phyloP scores from a whole-genome alignment of 306 rosid species.

The Pyrus pyrifolia region DNA sequence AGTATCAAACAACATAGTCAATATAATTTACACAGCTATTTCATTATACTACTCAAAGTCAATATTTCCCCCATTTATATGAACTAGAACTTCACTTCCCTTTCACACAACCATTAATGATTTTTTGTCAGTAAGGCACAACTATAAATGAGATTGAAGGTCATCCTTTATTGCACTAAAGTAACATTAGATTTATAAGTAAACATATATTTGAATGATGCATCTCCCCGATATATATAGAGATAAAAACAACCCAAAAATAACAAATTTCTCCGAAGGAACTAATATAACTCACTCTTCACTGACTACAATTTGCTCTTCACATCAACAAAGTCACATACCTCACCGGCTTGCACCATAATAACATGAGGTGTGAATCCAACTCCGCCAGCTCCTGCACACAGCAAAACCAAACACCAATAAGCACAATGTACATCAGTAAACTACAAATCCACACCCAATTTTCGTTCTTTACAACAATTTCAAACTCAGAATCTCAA shows the following conservation, averaged over 20 bases:
- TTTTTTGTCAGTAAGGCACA: no score
- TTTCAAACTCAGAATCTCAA: background rate
- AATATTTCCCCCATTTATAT: background rate
- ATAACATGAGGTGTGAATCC: slow-evolving; percentile 71
- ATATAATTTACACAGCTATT: background rate
- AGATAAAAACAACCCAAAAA: background rate
- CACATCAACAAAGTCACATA: slow-evolving; percentile 11
- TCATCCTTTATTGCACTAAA: background rate
- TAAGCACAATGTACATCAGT: background rate
- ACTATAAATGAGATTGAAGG: background rate
- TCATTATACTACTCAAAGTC: background rate
- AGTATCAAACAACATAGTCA: background rate
- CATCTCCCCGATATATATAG: background rate
- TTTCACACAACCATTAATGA: background rate
- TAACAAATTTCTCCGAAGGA: background rate
- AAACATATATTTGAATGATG: background rate
- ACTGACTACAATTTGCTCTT: slow-evolving; percentile 1
- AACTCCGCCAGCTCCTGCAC: slow-evolving; percentile 51
- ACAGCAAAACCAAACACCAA: background rate
- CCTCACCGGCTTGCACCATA: slow-evolving; percentile 69
- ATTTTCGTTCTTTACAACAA: background rate
- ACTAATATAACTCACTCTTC: background rate
- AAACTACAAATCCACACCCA: background rate
- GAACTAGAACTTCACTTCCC: background rate
- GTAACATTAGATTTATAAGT: background rate